Percentiles rank a stretch among this genome's conserved stretches.
These are phyloP conservation scores for Rusavskia elegans DNA, from an alignment of 495 filamentous ascomycete genomes.

Conservation along the genomic window DNA sequence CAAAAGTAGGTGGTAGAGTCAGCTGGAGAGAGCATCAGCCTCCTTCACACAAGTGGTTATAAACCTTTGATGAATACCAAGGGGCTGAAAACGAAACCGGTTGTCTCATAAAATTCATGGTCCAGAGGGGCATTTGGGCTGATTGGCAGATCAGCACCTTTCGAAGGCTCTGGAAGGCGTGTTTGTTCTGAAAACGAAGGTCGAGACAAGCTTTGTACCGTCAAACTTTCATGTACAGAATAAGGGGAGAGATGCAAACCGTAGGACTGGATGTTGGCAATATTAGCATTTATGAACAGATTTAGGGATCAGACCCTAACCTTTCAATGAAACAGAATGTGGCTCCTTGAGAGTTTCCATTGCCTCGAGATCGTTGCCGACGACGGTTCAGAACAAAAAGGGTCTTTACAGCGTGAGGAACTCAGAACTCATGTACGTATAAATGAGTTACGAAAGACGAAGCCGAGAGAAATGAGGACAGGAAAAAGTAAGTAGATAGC, in stretches of 20 bases:
- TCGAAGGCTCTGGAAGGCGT: slow-evolving; percentile 31
- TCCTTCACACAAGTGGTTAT: background rate
- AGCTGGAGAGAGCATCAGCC: slow-evolving; percentile 28
- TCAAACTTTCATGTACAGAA: background rate
- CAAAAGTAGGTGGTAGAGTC: slow-evolving; percentile 85
- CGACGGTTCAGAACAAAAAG: too few species aligned
- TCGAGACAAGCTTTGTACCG: slow-evolving; percentile 31
- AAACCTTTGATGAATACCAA: slow-evolving; percentile 24
- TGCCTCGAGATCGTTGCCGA: too few species aligned
- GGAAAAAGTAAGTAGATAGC: too few species aligned
- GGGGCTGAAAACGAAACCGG: slow-evolving; percentile 44
- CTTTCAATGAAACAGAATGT: slow-evolving; percentile 78
- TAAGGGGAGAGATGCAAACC: slow-evolving; percentile 18
- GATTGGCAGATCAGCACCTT: slow-evolving; percentile 25
- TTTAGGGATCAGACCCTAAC: slow-evolving; percentile 20
- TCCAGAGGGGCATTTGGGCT: slow-evolving; percentile 34
- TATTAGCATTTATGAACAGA: slow-evolving; percentile 14
- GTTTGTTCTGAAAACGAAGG: slow-evolving; percentile 40
- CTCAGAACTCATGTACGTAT: too few species aligned
- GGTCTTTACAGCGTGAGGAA: too few species aligned
- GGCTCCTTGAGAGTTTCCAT: slow-evolving; percentile 57
- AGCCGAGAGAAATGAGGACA: too few species aligned
- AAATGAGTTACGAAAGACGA: too few species aligned
- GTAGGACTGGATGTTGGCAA: slow-evolving; percentile 25
- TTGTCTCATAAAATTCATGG: slow-evolving; percentile 30